Conservation (phyloP, 148 eudicot genomes). For the Rhododendron vialii region DNA sequence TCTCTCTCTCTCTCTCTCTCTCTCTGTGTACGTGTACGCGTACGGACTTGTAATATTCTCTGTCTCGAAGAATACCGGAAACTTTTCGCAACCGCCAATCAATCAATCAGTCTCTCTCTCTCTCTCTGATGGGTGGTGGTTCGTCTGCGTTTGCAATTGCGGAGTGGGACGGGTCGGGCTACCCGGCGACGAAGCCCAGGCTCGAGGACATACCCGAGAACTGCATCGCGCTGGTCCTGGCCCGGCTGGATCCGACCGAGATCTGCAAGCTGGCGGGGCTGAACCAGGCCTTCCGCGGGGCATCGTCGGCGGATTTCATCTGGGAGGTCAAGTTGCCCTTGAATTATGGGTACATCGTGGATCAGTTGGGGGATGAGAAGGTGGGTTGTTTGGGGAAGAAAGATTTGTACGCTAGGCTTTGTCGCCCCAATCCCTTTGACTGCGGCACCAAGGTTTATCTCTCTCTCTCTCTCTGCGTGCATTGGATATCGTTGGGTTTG, state of each 20-base stretch:
- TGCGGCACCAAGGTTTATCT: constrained; percentile 59
- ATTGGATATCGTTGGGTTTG: background rate
- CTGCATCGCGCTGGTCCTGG: constrained; percentile 66
- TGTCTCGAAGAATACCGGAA: background rate
- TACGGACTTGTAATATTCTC: background rate
- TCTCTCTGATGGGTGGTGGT: constrained; percentile 24
- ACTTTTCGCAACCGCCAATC: background rate
- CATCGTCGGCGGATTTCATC: constrained; percentile 83
- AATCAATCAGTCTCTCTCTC: background rate
- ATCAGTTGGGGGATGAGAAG: constrained; percentile 16
- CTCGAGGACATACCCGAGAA: constrained; percentile 79
- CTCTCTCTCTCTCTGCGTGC: background rate
- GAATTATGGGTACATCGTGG: constrained; percentile 45
- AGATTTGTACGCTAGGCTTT: constrained; percentile 65
- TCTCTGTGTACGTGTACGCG: too few species aligned
- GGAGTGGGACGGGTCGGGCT: constrained; percentile 8
- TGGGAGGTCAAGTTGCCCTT: constrained; percentile 75
- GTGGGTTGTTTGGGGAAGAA: constrained; percentile 32
- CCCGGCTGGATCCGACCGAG: constrained; percentile 68
- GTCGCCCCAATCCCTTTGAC: constrained; percentile 50
- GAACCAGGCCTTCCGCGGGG: constrained; percentile 62
- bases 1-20: background rate
- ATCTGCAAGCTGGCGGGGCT: constrained; percentile 72
- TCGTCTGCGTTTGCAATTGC: constrained; percentile 1
- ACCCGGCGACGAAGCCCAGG: constrained; percentile 20